These are phyloP conservation scores for Globisporangium lucens DNA, from an alignment of 352 stramenopile species.

Conservation along the genomic window DNA sequence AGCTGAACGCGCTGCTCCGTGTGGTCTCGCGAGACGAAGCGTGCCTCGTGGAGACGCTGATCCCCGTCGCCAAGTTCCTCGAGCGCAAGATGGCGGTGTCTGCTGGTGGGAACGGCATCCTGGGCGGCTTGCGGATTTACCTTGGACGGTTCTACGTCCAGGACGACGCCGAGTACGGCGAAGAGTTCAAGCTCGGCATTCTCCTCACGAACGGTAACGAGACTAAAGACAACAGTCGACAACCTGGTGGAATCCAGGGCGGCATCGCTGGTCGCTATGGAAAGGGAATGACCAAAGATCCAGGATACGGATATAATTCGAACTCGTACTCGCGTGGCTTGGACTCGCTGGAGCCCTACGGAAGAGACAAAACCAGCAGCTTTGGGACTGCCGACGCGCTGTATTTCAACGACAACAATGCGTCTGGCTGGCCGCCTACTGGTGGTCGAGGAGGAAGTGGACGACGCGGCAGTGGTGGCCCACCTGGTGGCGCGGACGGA, in stretches of 20 bases:
- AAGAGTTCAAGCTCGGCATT: constrained; percentile 77
- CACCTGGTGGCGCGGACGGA: not conserved
- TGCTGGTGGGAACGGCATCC: constrained; percentile 34
- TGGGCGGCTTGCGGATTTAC: constrained; percentile 69
- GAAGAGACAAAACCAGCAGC: constrained; percentile 21
- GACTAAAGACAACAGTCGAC: constrained; percentile 9
- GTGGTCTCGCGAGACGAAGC: constrained; percentile 60
- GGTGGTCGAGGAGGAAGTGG: not conserved
- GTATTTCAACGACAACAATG: constrained; percentile 25
- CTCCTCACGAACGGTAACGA: constrained; percentile 47
- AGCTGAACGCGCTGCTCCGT: constrained; percentile 73
- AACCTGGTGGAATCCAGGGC: not conserved
- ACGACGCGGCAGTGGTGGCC: not conserved
- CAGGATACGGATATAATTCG: constrained; percentile 30
- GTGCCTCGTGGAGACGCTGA: constrained; percentile 50
- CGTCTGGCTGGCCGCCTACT: constrained; percentile 27
- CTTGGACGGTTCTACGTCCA: constrained; percentile 74
- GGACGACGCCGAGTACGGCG: constrained; percentile 57
- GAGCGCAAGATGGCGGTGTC: constrained; percentile 50
- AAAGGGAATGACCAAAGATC: constrained; percentile 21
- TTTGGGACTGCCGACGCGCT: constrained; percentile 32
- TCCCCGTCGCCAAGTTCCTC: constrained; percentile 61
- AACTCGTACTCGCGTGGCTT: constrained; percentile 17
- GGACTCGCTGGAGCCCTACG: constrained; percentile 29
- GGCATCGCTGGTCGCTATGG: constrained; percentile 4